Evolutionary conservation across 2,329 filamentous ascomycete genomes (phyloP).

Genomic region (Phaeophleospora eucalypticola): DNA sequence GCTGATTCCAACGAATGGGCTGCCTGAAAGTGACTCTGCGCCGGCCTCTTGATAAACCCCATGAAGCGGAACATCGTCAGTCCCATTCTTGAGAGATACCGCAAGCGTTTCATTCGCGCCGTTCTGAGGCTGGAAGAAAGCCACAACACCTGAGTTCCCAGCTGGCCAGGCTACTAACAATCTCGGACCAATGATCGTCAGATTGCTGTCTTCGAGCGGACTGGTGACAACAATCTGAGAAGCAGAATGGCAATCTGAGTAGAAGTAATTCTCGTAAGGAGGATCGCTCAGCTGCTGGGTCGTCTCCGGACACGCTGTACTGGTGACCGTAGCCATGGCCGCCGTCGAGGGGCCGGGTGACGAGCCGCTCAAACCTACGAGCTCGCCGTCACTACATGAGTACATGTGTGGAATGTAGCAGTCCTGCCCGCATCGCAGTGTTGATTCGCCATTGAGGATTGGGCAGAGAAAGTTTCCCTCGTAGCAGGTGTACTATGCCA

Average conservation of each 20-base stretch:
- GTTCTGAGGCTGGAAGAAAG: slow-evolving; percentile 54
- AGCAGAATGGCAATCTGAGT: slow-evolving; percentile 59
- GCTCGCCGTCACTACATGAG: slow-evolving; percentile 22
- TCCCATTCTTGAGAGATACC: slow-evolving; percentile 51
- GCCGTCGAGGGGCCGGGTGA: slow-evolving; percentile 16
- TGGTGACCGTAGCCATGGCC: slow-evolving; percentile 15
- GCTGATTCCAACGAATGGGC: slow-evolving; percentile 48
- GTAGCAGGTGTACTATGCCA: slow-evolving; percentile 41
- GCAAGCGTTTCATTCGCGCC: slow-evolving; percentile 52
- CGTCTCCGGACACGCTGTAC: slow-evolving; percentile 29
- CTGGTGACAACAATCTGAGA: slow-evolving; percentile 60
- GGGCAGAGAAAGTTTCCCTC: slow-evolving; percentile 37
- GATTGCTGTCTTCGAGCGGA: slow-evolving; percentile 51
- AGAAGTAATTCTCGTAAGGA: slow-evolving; percentile 63
- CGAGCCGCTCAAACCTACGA: slow-evolving; percentile 30
- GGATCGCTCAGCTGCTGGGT: slow-evolving; percentile 50
- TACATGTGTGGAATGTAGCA: slow-evolving; percentile 36
- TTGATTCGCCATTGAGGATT: slow-evolving; percentile 32
- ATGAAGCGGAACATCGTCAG: slow-evolving; percentile 40
- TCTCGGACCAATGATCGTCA: slow-evolving; percentile 55
- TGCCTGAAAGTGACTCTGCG: slow-evolving; percentile 19
- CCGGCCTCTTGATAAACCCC: slow-evolving; percentile 40
- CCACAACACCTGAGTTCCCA: slow-evolving; percentile 58
- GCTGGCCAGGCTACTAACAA: slow-evolving; percentile 59
- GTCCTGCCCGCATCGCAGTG: slow-evolving; percentile 34